Base-by-base conservation (phyloP, 2,329 filamentous ascomycete genomes). In the Venturia oleaginea region DNA sequence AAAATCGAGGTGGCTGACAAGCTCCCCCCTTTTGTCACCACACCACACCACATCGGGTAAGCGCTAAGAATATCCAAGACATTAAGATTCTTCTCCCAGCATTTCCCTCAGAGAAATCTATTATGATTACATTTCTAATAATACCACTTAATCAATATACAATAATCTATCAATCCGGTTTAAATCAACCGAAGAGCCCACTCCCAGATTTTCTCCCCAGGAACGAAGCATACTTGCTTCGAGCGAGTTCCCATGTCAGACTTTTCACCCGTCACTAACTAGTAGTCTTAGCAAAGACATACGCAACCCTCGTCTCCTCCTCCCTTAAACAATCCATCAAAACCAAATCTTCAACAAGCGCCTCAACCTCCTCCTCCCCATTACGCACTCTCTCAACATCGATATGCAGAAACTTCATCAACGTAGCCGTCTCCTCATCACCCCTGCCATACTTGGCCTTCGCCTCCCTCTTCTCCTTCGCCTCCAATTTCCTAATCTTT, bases 381-480 rank as follows among this genome's bases (percentile, higher is more conserved):
- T 70, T 71, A 13, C 66, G 65, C 3, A 75, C 64, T 15, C 69
- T 64, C 22, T 69, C 72, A 10, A 73, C 70, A 62, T 84, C 79
- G 40, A 84, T 75, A 69, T 85, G 83, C 7, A 72, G 72, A 67
- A 83, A 85, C 65, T 80, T 76, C 82, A 84, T 84, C 55, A 85
- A 70, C 66, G 80, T 79, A 57, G 75, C 70, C 73, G 83, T 74
- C 67, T 80, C 82, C 1, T 72, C 73, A 48, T 66, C 72, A 37
- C 69, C 68, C 62, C 71, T 75, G 37, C 72, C 71, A 63, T 32
- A 27, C 10, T 54, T 62, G 6, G n/a, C 43, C 17, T 13, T 54
- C 11, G 74, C 71, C 13, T 80, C 73, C 54, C 71, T 71, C 19
- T 72, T 74, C 65, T 82, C 77, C 63, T 81, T 76, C 24, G 72